Base-by-base conservation (phyloP, 495 filamentous ascomycete genomes). In the Recurvomyces mirabilis region DNA sequence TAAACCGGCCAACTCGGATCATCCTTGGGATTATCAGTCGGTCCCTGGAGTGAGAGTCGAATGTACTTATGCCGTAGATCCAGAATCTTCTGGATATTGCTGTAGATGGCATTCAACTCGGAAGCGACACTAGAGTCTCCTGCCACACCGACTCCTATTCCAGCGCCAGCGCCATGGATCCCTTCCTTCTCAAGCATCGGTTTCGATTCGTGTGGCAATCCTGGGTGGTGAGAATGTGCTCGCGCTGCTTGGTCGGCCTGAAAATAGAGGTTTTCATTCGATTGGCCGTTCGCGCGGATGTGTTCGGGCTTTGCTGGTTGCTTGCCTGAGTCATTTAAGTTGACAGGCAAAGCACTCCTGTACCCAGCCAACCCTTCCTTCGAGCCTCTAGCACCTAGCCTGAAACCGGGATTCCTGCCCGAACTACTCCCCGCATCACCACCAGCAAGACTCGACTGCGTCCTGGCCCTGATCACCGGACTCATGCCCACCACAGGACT, bases 21-120 rank as follows among this genome's bases (percentile, higher is more conserved):
- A 64, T 96, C 84, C 46, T 84, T 88, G 0, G 91, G 91, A 53
- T 96, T 93, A 54, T 93, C 82, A 5, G 66, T 67, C 10, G 77
- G 70, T 11, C 77, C 71, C 57, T 98, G 91, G 11, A 89, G 64
- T 0, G 93, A 96, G n/a, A 94, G 61, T 3, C 72, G 67, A 23
- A 96, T 81, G 61, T 95, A 96, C 53, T 85, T 94, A 53, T 85
- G 77, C 23, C 91, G 77, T n/a, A 86, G 68, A 51, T 93, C 81
- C 11, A 94, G 60, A 6, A 95, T 73, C 43, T 77, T 79, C 60
- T 86, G 79, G 43, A 96, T 82, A 53, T 88, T 93, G 46, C 75
- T 77, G 55, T 88, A 96, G 43, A 96, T 94, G 13, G 73, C 72
- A 53, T 70, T 73, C 40, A 98, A 62, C 61, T 98, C 91, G 4